Evolutionary conservation across 2,329 filamentous ascomycete species (phyloP), one percentile per base, ranked within the genome.

Genomic region (Epichloe glyceriae): DNA sequence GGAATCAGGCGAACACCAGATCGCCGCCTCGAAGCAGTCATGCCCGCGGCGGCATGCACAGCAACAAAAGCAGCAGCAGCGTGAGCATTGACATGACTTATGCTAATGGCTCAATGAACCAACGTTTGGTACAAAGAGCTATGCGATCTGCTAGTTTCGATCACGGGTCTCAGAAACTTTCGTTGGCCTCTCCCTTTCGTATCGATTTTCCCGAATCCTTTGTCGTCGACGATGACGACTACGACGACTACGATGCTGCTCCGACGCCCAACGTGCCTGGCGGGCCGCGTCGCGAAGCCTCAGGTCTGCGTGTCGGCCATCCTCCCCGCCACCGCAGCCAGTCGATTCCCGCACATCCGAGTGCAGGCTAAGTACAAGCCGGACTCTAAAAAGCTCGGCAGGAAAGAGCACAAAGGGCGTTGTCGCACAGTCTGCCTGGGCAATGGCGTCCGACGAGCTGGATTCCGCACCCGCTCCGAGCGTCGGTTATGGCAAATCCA

Each of bases 181-280:
- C 60, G 22, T 57, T 61, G 47, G 57, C 60, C 12, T 57, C 63
- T 30, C 63, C 64, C 46, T 76, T 73, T 70, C 71, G 73, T 55
- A 61, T 72, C 54, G 74, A 78, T 42, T 72, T 74, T 54, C 67
- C 72, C 52, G 73, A 70, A 56, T 69, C 67, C 52, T 73, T 74
- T 56, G 67, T 75, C 47, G 86, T 76, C 30, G 30, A 4, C 30
- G 30, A 30, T 60, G 86, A 76, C 30, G 30, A 30, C 60, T 86
- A 76, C 60, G 72, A 76, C 58, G 79, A 85, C 59, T 82, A 84
- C 67, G 86, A 93, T 63, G 86, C 88, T 48, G 90, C 89, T 26
- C 90, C 91, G 14, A 91, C 85, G 38, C 91, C 91, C 5, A 90
- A 82, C 30, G 76, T 96, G 37, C 88, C 88, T 35, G 84, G 77